phyloP scores from a whole-genome alignment of 1,284 basidiomycete genomes.

The Melampsora americana region DNA sequence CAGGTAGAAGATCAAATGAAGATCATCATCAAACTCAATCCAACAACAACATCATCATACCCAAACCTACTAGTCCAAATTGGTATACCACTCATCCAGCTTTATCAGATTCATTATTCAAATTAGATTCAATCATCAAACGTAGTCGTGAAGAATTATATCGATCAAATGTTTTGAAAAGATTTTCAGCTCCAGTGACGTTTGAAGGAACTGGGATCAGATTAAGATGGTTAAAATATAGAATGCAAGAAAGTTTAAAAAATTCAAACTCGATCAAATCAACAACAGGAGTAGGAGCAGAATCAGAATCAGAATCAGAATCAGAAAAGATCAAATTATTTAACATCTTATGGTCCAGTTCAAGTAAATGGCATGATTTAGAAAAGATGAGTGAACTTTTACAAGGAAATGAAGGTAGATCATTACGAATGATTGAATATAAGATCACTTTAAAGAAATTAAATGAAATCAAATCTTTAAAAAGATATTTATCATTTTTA shows the following conservation, averaged over 20 bases:
- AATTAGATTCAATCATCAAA: constrained; percentile 27
- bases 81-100: constrained; percentile 36
- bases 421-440: constrained; percentile 34
- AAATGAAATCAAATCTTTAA: constrained; percentile 17
- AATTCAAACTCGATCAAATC: not conserved
- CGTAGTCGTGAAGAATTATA: constrained; percentile 6
- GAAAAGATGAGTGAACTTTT: not conserved
- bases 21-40: not conserved
- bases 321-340: not conserved
- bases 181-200: constrained; percentile 8
- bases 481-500: constrained; percentile 19
- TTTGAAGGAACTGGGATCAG: constrained; percentile 27
- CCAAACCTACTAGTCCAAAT: constrained; percentile 34
- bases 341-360: constrained; percentile 5
- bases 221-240: constrained; percentile 30
- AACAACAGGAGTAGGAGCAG: no score
- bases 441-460: constrained; percentile 11
- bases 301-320: constrained; percentile 6
- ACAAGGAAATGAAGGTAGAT: constrained; percentile 17
- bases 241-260: not conserved
- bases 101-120: constrained; percentile 26
- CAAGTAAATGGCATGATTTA: constrained; percentile 25
- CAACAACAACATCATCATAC: not conserved
- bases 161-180: constrained; percentile 1
- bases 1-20: not conserved